phyloP scores from a whole-genome alignment of 305 asterid genomes.

The Fraxinus nigra region DNA sequence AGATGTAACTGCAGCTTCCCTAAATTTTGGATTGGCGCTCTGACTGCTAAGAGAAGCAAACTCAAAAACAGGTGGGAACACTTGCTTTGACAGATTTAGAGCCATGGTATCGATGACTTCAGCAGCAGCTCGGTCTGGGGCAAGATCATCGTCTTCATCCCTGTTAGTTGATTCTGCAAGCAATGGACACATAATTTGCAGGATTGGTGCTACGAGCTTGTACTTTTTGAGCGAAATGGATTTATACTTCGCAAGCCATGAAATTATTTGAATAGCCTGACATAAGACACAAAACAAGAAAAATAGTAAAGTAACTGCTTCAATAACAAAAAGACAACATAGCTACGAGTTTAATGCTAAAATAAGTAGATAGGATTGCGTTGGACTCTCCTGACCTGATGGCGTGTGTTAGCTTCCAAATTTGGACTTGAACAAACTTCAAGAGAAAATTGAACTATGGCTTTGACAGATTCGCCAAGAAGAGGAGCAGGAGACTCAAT shows the following conservation, averaged over 20 bases:
- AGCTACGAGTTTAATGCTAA: conserved; percentile 8
- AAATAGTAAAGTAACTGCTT: conserved; percentile 11
- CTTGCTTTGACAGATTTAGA: conserved; percentile 73
- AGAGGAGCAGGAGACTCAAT: conserved; percentile 99
- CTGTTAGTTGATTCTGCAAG: conserved; percentile 79
- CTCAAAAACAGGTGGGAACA: conserved; percentile 89
- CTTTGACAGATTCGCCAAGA: conserved; percentile 93
- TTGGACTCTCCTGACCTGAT: conserved; percentile 64
- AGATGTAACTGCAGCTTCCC: conserved; percentile 97
- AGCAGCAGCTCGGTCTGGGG: conserved; percentile 99
- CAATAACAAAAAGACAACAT: not conserved
- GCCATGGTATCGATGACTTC: conserved; percentile 99
- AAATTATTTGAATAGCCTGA: conserved; percentile 97
- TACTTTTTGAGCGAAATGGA: conserved; percentile 88
- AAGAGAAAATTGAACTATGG: conserved; percentile 94
- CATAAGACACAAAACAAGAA: conserved; percentile 19
- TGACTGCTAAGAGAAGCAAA: conserved; percentile 89
- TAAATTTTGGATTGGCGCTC: conserved; percentile 83
- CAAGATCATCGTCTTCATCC: conserved; percentile 93
- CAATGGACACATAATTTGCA: conserved; percentile 96
- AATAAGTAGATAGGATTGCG: conserved; percentile 12
- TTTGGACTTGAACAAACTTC: conserved; percentile 89
- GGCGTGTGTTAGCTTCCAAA: conserved; percentile 89
- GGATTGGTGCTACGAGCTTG: conserved; percentile 89
- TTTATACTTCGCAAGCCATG: conserved; percentile 96